A percentile compares a stretch with the other conserved stretches of the same genome.
These are phyloP conservation scores for Pyrenochaeta sp. DNA, from an alignment of 2,329 filamentous ascomycete species.

Conservation along the genomic window DNA sequence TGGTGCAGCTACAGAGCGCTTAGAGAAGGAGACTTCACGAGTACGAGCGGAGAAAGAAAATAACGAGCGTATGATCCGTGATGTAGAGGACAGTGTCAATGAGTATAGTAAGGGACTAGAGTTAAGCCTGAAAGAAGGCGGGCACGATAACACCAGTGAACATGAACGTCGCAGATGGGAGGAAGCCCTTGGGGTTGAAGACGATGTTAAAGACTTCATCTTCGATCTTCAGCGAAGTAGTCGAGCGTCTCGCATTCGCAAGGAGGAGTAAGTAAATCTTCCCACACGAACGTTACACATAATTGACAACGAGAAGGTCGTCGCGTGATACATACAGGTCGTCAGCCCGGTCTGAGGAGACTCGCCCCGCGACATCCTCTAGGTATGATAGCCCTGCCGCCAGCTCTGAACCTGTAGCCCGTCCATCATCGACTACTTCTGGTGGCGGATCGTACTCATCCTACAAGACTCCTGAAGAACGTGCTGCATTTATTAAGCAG, in stretches of 20 bases:
- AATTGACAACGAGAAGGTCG: slow-evolving; percentile 27
- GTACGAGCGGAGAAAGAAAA: slow-evolving; percentile 87
- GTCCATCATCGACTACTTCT: slow-evolving; percentile 61
- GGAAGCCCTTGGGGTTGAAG: slow-evolving; percentile 93
- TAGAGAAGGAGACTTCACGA: slow-evolving; percentile 87
- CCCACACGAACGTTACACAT: background rate
- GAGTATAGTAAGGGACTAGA: slow-evolving; percentile 88
- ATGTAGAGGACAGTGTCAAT: slow-evolving; percentile 94
- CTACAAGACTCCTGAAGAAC: slow-evolving; percentile 90
- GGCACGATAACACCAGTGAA: slow-evolving; percentile 77
- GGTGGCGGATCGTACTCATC: slow-evolving; percentile 77
- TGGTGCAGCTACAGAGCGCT: slow-evolving; percentile 78
- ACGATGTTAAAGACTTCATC: slow-evolving; percentile 97
- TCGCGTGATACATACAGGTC: slow-evolving; percentile 46
- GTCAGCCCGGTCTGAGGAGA: slow-evolving; percentile 52
- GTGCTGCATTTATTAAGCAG: slow-evolving; percentile 95
- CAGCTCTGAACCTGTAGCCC: slow-evolving; percentile 59
- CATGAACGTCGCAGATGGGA: slow-evolving; percentile 96
- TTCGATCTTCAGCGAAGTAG: slow-evolving; percentile 92
- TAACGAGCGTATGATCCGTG: slow-evolving; percentile 94
- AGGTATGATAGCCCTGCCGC: slow-evolving; percentile 62
- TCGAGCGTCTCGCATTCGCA: slow-evolving; percentile 74
- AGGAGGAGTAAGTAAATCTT: slow-evolving; percentile 61
- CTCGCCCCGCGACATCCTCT: slow-evolving; percentile 37
- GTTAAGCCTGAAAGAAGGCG: slow-evolving; percentile 83